phyloP scores from a whole-genome alignment of 495 filamentous ascomycete species.

The Letharia columbiana region DNA sequence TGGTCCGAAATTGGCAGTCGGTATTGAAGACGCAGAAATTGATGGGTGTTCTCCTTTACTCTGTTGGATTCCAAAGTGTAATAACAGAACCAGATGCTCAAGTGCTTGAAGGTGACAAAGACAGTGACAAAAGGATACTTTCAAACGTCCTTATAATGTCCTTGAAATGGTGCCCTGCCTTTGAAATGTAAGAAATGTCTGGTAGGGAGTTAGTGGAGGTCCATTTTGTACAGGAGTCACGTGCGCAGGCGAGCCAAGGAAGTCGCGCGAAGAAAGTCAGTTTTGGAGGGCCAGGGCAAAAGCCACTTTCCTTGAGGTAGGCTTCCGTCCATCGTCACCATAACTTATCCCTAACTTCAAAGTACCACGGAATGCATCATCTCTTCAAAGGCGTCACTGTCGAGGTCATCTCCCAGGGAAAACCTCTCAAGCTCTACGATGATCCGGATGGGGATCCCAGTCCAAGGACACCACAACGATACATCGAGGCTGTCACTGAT shows the following conservation, averaged over 20 bases:
- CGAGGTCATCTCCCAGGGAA: slow-evolving; percentile 13
- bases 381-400: slow-evolving; percentile 5
- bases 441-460: slow-evolving; percentile 19
- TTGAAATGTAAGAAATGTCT: background rate
- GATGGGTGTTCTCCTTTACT: background rate
- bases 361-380: background rate
- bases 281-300: too few species aligned
- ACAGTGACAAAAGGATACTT: too few species aligned
- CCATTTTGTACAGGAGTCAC: background rate
- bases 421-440: slow-evolving; percentile 13
- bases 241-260: background rate
- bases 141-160: too few species aligned
- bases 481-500: slow-evolving; percentile 21
- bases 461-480: slow-evolving; percentile 7
- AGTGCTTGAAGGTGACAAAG: too few species aligned
- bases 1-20: background rate
- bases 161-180: background rate
- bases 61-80: background rate
- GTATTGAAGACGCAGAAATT: background rate
- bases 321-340: too few species aligned
- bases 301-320: too few species aligned
- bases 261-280: background rate
- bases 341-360: background rate
- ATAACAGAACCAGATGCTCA: background rate
- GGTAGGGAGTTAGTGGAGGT: too few species aligned